phyloP scores from a whole-genome alignment of 1,139 yeast species.

The Geotrichum candidum region DNA sequence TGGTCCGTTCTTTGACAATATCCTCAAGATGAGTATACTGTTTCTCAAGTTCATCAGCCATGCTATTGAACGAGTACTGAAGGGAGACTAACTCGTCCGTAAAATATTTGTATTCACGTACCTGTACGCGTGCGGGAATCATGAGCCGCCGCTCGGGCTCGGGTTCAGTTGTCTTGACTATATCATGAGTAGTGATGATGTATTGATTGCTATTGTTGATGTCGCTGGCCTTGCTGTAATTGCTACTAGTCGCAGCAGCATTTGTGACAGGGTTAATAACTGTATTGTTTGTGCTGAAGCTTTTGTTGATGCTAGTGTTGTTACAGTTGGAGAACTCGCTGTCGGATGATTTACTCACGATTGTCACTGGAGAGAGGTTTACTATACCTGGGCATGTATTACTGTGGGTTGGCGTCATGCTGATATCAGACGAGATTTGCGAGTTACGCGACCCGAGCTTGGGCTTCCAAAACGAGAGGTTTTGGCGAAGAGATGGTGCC shows the following conservation, averaged over 20 bases:
- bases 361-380: not conserved
- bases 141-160: slow-evolving; percentile 36
- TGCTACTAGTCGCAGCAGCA: not conserved
- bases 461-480: not conserved
- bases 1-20: slow-evolving; percentile 81
- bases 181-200: slow-evolving; percentile 29
- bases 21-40: slow-evolving; percentile 85
- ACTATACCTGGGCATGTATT: not conserved
- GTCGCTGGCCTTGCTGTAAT: not conserved
- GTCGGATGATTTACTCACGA: not conserved
- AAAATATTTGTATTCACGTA: slow-evolving; percentile 41
- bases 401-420: not conserved
- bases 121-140: slow-evolving; percentile 15
- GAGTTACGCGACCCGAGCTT: not conserved
- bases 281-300: not conserved
- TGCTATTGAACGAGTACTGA: slow-evolving; percentile 80
- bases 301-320: slow-evolving; percentile 5
- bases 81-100: slow-evolving; percentile 83
- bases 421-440: not conserved
- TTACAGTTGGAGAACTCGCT: not conserved
- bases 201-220: not conserved
- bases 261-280: not conserved
- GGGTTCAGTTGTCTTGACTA: slow-evolving; percentile 39
- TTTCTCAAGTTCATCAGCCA: slow-evolving; percentile 80
- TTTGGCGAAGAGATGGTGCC: not conserved